phyloP scores from a whole-genome alignment of 1,284 basidiomycete species.

The Microbotryum silenes-acaulis region DNA sequence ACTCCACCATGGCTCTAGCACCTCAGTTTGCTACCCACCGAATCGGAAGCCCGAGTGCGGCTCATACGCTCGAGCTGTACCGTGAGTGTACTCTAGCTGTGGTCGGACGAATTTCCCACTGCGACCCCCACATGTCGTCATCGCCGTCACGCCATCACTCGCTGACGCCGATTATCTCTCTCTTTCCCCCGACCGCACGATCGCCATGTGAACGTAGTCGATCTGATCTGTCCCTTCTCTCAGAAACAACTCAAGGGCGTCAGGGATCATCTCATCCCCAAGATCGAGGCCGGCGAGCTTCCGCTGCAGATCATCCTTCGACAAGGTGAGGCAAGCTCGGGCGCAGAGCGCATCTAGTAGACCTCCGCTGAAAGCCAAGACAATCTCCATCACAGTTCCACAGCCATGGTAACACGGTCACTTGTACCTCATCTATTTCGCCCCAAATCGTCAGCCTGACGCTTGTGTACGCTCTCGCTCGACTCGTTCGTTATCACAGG shows the following conservation, averaged over 20 bases:
- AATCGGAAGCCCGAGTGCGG: constrained; percentile 58
- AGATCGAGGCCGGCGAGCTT: constrained; percentile 35
- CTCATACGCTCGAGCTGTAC: constrained; percentile 78
- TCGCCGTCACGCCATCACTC: neutral
- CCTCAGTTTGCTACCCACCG: constrained; percentile 50
- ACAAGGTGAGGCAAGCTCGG: constrained; percentile 19
- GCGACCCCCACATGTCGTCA: constrained; percentile 9
- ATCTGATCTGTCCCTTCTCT: constrained; percentile 39
- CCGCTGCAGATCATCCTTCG: constrained; percentile 39
- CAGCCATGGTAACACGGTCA: neutral
- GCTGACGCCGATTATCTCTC: neutral
- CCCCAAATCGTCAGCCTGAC: constrained; percentile 31
- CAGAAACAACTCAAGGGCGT: constrained; percentile 41
- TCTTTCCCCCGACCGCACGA: neutral
- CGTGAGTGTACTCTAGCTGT: constrained; percentile 1
- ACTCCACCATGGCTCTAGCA: constrained; percentile 7
- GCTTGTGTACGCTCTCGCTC: constrained; percentile 32
- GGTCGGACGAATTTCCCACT: too few relatives aligned
- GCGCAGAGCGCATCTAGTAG: neutral
- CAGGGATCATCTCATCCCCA: constrained; percentile 38
- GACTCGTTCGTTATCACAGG: neutral
- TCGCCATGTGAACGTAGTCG: neutral
- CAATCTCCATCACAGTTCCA: too few relatives aligned
- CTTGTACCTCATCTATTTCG: neutral
- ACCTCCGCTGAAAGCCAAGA: neutral